phyloP scores from a whole-genome alignment of 2,329 filamentous ascomycete genomes.

The Phaeosphaeriaceae sp. region DNA sequence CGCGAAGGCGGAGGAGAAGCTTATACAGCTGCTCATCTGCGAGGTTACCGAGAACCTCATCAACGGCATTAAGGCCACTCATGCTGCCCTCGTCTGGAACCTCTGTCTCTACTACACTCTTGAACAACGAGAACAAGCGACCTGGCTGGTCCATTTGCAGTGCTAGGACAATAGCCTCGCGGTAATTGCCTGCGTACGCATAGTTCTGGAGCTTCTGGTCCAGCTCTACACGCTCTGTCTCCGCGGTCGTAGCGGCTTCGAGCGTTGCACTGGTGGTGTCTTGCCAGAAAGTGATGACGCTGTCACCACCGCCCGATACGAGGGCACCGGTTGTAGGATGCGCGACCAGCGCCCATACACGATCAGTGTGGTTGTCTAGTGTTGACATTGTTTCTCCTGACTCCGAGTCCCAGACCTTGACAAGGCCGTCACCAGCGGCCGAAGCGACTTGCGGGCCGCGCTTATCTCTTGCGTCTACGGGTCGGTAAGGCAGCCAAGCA shows the following conservation, averaged over 20 bases:
- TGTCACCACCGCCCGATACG: conserved; percentile 90
- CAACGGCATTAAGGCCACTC: conserved; percentile 71
- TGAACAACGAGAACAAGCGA: conserved; percentile 83
- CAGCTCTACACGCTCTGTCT: conserved; percentile 84
- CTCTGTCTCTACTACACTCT: conserved; percentile 72
- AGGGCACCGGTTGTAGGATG: conserved; percentile 70
- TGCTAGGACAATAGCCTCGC: conserved; percentile 90
- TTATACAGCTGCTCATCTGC: conserved; percentile 86
- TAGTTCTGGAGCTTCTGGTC: conserved; percentile 95
- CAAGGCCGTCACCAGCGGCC: conserved; percentile 90
- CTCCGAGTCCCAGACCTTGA: conserved; percentile 94
- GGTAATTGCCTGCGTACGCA: conserved; percentile 85
- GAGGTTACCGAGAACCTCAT: conserved; percentile 80
- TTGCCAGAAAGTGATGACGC: conserved; percentile 92
- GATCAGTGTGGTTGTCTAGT: conserved; percentile 94
- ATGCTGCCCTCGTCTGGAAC: conserved; percentile 68
- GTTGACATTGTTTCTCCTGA: conserved; percentile 86
- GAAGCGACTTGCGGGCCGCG: conserved; percentile 77
- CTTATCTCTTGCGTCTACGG: conserved; percentile 53
- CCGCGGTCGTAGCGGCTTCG: conserved; percentile 74
- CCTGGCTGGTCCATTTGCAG: conserved; percentile 94
- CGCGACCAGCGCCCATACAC: conserved; percentile 88
- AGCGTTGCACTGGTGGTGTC: conserved; percentile 87
- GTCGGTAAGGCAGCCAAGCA: conserved; percentile 74
- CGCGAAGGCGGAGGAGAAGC: conserved; percentile 80